A percentile compares a stretch with the other conserved stretches of the same genome.
These are phyloP conservation scores for Coprinopsis cinerea DNA, from an alignment of 768 basidiomycete species.

Conservation along the genomic window DNA sequence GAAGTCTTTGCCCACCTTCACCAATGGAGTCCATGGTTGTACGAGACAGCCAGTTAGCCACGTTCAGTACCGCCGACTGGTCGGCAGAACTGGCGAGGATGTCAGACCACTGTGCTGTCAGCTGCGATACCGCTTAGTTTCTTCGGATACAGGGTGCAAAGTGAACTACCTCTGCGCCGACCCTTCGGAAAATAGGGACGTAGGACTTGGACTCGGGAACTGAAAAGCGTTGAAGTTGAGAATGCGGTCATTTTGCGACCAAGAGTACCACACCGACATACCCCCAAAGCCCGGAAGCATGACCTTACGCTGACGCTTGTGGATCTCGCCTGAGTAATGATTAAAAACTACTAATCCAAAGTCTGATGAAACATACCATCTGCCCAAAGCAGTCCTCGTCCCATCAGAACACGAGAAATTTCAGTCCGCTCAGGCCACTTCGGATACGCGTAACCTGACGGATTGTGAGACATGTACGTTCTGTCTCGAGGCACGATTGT, in stretches of 20 bases:
- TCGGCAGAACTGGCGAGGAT: conserved; percentile 36
- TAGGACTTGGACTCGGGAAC: conserved; percentile 45
- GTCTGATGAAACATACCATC: conserved; percentile 29
- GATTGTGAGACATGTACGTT: conserved; percentile 4
- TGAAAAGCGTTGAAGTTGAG: conserved; percentile 7
- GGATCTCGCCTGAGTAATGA: conserved; percentile 30
- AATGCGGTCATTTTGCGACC: neutral
- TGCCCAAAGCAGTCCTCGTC: conserved; percentile 49
- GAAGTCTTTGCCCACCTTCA: conserved; percentile 29
- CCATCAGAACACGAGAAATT: conserved; percentile 44
- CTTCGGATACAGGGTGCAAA: neutral
- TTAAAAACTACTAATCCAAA: neutral
- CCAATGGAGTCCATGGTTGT: conserved; percentile 47
- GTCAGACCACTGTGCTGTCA: conserved; percentile 47
- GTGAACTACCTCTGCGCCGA: conserved; percentile 31
- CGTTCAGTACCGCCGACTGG: conserved; percentile 38
- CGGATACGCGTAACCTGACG: conserved; percentile 44
- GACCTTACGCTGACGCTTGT: conserved; percentile 48
- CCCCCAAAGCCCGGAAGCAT: conserved; percentile 54
- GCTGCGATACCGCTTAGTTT: conserved; percentile 22
- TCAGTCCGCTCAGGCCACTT: conserved; percentile 47
- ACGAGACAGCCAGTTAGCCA: conserved; percentile 45
- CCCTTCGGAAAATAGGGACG: conserved; percentile 41
- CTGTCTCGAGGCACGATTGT: conserved; percentile 1
- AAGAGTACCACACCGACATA: conserved; percentile 6